Evolutionary conservation across 2,329 filamentous ascomycete species (phyloP).

Genomic region (Trichoderma harzianum): DNA sequence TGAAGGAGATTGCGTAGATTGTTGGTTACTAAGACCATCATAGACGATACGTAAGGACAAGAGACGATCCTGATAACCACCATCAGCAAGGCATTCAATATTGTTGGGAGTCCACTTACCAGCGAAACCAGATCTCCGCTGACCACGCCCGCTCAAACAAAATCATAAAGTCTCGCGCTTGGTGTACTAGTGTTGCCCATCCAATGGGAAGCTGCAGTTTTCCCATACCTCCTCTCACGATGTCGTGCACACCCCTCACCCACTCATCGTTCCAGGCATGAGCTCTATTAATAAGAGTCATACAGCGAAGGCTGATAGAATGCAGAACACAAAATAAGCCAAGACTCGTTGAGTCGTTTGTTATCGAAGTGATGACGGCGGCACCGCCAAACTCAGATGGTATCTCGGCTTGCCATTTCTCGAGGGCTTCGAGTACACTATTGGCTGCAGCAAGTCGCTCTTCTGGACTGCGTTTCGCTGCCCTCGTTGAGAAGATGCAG

Average conservation of each 20-base stretch:
- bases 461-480: neutral
- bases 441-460: neutral
- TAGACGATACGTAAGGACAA: neutral
- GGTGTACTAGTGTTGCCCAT: neutral
- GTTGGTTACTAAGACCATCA: neutral
- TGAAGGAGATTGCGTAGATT: neutral
- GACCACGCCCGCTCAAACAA: neutral
- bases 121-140: neutral
- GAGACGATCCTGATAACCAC: neutral
- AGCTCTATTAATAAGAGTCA: neutral
- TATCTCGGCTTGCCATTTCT: neutral
- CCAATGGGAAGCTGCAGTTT: neutral
- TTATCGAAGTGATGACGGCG: neutral
- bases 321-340: neutral
- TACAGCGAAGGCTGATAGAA: neutral
- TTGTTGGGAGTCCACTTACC: neutral
- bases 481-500: neutral
- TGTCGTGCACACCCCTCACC: neutral
- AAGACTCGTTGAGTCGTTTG: neutral
- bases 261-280: neutral
- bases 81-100: neutral
- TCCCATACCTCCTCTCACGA: neutral
- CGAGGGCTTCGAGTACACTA: neutral
- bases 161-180: neutral
- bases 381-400: neutral